phyloP scores from a whole-genome alignment of 768 basidiomycete species.

The Trametes gibbosa region DNA sequence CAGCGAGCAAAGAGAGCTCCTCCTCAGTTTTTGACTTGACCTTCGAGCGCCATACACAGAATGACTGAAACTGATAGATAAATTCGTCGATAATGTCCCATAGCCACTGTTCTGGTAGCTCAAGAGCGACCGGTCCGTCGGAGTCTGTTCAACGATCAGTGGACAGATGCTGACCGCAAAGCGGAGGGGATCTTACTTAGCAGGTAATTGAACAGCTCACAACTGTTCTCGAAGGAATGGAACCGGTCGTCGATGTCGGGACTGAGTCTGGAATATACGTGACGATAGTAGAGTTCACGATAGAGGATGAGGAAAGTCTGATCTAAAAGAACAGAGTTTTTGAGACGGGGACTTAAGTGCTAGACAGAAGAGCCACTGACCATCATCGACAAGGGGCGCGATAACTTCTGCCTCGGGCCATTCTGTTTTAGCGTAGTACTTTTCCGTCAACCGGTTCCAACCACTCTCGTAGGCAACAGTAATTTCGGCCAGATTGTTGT shows the following conservation, averaged over 20 bases:
- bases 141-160: conserved; percentile 55
- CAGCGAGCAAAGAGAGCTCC: conserved; percentile 78
- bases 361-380: conserved; percentile 43
- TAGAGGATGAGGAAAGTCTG: conserved; percentile 96
- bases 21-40: conserved; percentile 85
- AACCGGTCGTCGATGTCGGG: conserved; percentile 97
- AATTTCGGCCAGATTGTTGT: conserved; percentile 89
- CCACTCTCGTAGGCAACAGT: conserved; percentile 93
- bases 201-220: conserved; percentile 96
- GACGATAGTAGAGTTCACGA: conserved; percentile 92
- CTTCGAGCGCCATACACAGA: conserved; percentile 89
- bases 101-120: conserved; percentile 95
- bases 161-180: not conserved
- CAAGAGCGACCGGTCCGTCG: conserved; percentile 88
- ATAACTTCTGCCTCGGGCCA: conserved; percentile 98
- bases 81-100: conserved; percentile 98
- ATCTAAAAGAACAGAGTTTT: conserved; percentile 43
- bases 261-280: conserved; percentile 92
- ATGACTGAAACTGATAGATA: conserved; percentile 97
- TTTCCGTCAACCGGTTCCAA: conserved; percentile 96
- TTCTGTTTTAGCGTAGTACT: conserved; percentile 90
- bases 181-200: conserved; percentile 62
- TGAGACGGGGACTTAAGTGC: too few species aligned
- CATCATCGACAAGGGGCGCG: conserved; percentile 91
- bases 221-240: conserved; percentile 97